A percentile compares a stretch with the other conserved stretches of the same genome.
phyloP scores from a whole-genome alignment of 2,329 filamentous ascomycete species.

The Uncinocarpus reesii region DNA sequence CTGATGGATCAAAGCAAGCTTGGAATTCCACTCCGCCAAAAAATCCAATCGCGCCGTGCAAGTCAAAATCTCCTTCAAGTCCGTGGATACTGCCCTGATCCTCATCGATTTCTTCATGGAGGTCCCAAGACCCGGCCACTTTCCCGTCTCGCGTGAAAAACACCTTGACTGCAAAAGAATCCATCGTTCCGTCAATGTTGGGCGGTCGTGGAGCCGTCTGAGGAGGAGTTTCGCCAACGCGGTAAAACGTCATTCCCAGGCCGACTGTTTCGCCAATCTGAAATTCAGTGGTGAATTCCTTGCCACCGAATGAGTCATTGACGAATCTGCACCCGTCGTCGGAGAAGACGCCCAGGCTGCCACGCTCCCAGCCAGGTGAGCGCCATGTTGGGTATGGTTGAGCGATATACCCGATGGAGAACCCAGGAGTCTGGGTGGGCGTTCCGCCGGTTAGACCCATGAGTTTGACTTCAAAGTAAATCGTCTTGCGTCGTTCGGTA shows the following conservation, averaged over 20 bases:
- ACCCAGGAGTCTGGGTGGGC: constrained; percentile 38
- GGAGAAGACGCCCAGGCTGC: constrained; percentile 50
- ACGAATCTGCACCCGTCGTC: constrained; percentile 55
- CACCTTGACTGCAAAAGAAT: constrained; percentile 38
- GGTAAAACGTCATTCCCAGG: constrained; percentile 46
- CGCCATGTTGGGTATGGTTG: constrained; percentile 53
- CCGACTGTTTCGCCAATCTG: constrained; percentile 47
- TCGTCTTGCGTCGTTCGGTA: constrained; percentile 39
- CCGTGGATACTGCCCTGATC: constrained; percentile 51
- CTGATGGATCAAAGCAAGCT: constrained; percentile 40
- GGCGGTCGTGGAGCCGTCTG: constrained; percentile 17
- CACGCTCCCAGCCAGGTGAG: constrained; percentile 54
- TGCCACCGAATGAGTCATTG: constrained; percentile 51
- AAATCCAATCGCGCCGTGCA: constrained; percentile 50
- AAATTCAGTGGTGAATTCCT: constrained; percentile 47
- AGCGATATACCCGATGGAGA: constrained; percentile 51
- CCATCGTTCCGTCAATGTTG: constrained; percentile 1
- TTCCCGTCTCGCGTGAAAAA: constrained; percentile 52
- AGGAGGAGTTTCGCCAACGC: constrained; percentile 30
- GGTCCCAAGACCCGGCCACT: constrained; percentile 45
- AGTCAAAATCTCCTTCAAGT: constrained; percentile 57
- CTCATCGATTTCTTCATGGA: constrained; percentile 50
- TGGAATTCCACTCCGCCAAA: constrained; percentile 55
- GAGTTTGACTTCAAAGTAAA: constrained; percentile 52
- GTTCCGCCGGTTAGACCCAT: constrained; percentile 32